A percentile compares a stretch with the other conserved stretches of the same genome.
Evolutionary conservation across 2,329 filamentous ascomycete genomes (phyloP).

Genomic region (Claviceps arundinis): DNA sequence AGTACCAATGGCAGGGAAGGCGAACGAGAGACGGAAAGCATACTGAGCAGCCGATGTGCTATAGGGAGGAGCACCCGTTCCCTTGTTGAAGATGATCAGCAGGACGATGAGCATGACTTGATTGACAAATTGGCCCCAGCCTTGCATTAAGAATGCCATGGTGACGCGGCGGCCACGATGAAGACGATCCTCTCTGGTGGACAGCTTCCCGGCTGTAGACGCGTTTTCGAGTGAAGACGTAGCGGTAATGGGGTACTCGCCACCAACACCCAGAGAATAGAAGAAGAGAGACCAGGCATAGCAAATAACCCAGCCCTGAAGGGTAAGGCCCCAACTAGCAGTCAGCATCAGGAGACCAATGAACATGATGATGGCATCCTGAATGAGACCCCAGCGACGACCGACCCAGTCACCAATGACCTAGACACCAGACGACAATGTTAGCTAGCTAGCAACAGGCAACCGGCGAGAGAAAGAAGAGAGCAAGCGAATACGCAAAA

Average conservation of each 20-base stretch:
- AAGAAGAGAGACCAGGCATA: constrained; percentile 93
- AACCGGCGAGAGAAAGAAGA: neutral
- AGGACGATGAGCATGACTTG: constrained; percentile 79
- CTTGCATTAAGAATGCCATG: constrained; percentile 94
- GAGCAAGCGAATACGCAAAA: neutral
- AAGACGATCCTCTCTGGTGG: constrained; percentile 82
- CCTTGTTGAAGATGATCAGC: constrained; percentile 78
- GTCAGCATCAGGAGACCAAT: constrained; percentile 84
- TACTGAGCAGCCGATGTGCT: constrained; percentile 66
- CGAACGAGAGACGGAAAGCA: constrained; percentile 86
- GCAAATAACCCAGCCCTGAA: constrained; percentile 94
- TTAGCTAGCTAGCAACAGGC: neutral
- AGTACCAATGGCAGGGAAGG: constrained; percentile 78
- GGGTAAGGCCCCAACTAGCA: constrained; percentile 72
- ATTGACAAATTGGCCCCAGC: constrained; percentile 94
- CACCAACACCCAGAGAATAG: constrained; percentile 52
- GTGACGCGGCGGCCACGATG: constrained; percentile 94
- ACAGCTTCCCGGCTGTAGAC: constrained; percentile 72
- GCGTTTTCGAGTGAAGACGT: constrained; percentile 91
- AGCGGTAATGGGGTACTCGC: constrained; percentile 93
- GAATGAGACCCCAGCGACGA: constrained; percentile 87
- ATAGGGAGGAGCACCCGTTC: constrained; percentile 62
- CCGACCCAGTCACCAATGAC: constrained; percentile 62
- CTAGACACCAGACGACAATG: constrained; percentile 14
- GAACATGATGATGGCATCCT: constrained; percentile 90